Evolutionary conservation across 108 stramenopile species (phyloP), one percentile per base, ranked within the genome.

Genomic region (Aureococcus anophagefferens): DNA sequence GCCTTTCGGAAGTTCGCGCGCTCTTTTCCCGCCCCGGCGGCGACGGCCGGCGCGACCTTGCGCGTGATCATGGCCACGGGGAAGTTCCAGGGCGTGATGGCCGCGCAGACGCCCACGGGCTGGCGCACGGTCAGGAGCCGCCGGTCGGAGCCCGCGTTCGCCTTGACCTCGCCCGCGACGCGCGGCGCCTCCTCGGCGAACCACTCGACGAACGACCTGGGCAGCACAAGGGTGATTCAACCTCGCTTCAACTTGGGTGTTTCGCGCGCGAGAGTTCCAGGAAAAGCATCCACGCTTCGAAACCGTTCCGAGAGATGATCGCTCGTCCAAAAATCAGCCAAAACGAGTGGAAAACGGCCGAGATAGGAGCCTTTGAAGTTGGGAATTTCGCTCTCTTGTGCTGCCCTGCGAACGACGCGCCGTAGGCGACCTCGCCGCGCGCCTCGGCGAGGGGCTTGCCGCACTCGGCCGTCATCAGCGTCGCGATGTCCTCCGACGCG

Each of bases 81-180:
- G 76, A 97, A 99, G 80, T 99, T 99, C 96, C 96, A 97, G 25
- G 98, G 98, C 33, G 93, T 90, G n/a, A 95, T 87, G 16, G 91
- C 66, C 33, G 69, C 67, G 34, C 32, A 63, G 28, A 94, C 90
- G 40, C 96, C 96, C 3, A 97, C 89, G 16, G 94, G 90, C 78
- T 96, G 86, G 5, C 91, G 84, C 15, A 84, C 70, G 15, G 89
- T 89, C 83, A 93, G 74, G 37, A 90, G 51, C 66, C 80, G 81
- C 35, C 91, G 87, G 28, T 83, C 72, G 1, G 44, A 33, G 0
- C 14, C 31, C n/a, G 28, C 70, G 64, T 32, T 68, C 63, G 68
- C 51, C 4, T 68, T 74, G 81, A 37, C 74, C 66, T 30, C 80
- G 29, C 87, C 87, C 45, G 78, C 86, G 0, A 85, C 64, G n/a